phyloP scores from a whole-genome alignment of 306 rosid genomes.

The Lathyrus oleraceus region DNA sequence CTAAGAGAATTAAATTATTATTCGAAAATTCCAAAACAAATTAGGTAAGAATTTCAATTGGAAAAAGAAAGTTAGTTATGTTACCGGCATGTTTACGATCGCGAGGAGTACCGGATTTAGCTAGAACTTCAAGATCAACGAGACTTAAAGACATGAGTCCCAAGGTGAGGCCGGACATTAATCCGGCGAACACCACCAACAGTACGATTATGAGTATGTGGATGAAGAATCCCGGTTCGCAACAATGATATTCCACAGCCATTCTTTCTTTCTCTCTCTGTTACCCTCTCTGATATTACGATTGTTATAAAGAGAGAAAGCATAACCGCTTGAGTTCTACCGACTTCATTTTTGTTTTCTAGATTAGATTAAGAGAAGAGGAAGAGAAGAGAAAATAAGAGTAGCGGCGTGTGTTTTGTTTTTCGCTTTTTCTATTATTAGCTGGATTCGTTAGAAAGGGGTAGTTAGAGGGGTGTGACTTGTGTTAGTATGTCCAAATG shows the following conservation, averaged over 20 bases:
- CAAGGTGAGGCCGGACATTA: slow-evolving; percentile 52
- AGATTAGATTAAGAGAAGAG: too few species aligned
- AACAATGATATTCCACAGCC: slow-evolving; percentile 49
- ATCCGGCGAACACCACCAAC: slow-evolving; percentile 44
- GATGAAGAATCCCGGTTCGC: slow-evolving; percentile 38
- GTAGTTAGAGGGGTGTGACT: too few species aligned
- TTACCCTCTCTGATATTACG: not conserved
- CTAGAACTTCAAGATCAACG: slow-evolving; percentile 54
- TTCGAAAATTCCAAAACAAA: not conserved
- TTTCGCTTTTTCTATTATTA: too few species aligned
- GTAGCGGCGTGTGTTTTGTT: too few species aligned
- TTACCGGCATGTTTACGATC: slow-evolving; percentile 53
- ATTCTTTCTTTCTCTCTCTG: not conserved
- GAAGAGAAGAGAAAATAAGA: too few species aligned
- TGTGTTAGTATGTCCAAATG: too few species aligned
- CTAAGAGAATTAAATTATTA: too few species aligned
- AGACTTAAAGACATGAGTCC: slow-evolving; percentile 55
- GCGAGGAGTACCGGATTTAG: slow-evolving; percentile 46
- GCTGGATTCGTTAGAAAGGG: too few species aligned
- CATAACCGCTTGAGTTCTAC: slow-evolving; percentile 29
- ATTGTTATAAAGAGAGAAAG: slow-evolving; percentile 24
- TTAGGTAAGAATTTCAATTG: not conserved
- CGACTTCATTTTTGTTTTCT: slow-evolving; percentile 23
- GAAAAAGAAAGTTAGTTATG: too few species aligned
- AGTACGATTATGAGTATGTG: slow-evolving; percentile 32